phyloP scores from a whole-genome alignment of 108 stramenopile species.

The Mediolabrus comicus region DNA sequence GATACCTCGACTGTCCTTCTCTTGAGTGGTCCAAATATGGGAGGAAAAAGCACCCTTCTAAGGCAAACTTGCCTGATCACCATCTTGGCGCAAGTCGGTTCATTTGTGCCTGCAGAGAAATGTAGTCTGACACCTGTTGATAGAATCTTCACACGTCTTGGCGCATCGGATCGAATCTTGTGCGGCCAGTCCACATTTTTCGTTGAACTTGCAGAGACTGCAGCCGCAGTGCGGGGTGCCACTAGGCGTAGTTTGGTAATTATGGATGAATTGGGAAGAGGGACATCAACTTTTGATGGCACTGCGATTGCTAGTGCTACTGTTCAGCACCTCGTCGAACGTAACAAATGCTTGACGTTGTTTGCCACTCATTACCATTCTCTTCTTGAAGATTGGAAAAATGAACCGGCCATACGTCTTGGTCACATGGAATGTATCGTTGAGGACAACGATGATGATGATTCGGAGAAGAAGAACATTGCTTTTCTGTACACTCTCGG shows the following conservation, averaged over 20 bases:
- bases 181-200: conserved; percentile 99
- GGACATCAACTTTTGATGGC: conserved; percentile 99
- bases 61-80: conserved; percentile 96
- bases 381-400: conserved; percentile 93
- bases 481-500: conserved; percentile 98
- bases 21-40: conserved; percentile 98
- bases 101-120: conserved; percentile 95
- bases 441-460: conserved; percentile 55
- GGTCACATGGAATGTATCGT: conserved; percentile 99
- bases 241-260: conserved; percentile 94
- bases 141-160: conserved; percentile 98
- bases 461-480: conserved; percentile 63
- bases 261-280: conserved; percentile 97
- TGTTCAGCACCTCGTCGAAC: conserved; percentile 89
- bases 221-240: conserved; percentile 94
- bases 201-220: conserved; percentile 98
- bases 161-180: conserved; percentile 98
- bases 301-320: conserved; percentile 99
- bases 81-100: conserved; percentile 97
- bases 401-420: conserved; percentile 73
- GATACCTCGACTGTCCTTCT: conserved; percentile 72
- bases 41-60: conserved; percentile 95
- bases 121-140: conserved; percentile 93
- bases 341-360: conserved; percentile 84
- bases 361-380: conserved; percentile 99